Evolutionary conservation across 768 basidiomycete genomes (phyloP).

Genomic region (Xerocomellus amylosporus): DNA sequence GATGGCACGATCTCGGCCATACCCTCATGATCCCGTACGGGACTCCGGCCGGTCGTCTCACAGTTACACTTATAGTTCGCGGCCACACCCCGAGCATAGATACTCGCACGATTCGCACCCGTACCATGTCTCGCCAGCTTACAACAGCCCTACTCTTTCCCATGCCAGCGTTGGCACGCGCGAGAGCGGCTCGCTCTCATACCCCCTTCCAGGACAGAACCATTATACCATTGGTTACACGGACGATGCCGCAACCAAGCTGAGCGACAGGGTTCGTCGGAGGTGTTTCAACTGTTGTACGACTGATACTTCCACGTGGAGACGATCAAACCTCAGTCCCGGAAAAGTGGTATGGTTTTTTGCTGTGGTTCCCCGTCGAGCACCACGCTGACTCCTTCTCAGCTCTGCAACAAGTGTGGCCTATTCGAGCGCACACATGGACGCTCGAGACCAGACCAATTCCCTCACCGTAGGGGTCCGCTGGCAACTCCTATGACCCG

Average conservation of each 20-base stretch:
- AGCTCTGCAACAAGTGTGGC: constrained; percentile 67
- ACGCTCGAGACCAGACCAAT: constrained; percentile 73
- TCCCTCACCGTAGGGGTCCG: constrained; percentile 76
- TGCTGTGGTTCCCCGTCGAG: neutral
- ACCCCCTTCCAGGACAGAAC: constrained; percentile 39
- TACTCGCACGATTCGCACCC: constrained; percentile 35
- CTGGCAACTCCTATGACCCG: constrained; percentile 49
- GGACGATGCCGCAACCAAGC: constrained; percentile 77
- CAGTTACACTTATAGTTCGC: constrained; percentile 32
- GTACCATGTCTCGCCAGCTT: constrained; percentile 27
- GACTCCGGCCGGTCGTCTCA: constrained; percentile 35
- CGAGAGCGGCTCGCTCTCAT: constrained; percentile 29
- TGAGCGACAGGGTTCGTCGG: constrained; percentile 71
- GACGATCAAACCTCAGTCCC: constrained; percentile 70
- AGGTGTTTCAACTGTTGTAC: constrained; percentile 85
- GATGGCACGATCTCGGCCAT: constrained; percentile 31
- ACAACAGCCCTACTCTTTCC: constrained; percentile 27
- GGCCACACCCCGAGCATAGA: constrained; percentile 29
- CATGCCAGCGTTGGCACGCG: constrained; percentile 23
- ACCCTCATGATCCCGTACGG: constrained; percentile 33
- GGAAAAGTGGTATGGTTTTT: constrained; percentile 63
- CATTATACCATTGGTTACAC: constrained; percentile 50
- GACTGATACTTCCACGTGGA: constrained; percentile 81
- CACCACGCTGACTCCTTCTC: constrained; percentile 2
- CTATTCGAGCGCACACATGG: constrained; percentile 81